These are phyloP conservation scores for Sarocladiaceae sp. DNA, from an alignment of 2,329 filamentous ascomycete genomes.

Conservation along the genomic window DNA sequence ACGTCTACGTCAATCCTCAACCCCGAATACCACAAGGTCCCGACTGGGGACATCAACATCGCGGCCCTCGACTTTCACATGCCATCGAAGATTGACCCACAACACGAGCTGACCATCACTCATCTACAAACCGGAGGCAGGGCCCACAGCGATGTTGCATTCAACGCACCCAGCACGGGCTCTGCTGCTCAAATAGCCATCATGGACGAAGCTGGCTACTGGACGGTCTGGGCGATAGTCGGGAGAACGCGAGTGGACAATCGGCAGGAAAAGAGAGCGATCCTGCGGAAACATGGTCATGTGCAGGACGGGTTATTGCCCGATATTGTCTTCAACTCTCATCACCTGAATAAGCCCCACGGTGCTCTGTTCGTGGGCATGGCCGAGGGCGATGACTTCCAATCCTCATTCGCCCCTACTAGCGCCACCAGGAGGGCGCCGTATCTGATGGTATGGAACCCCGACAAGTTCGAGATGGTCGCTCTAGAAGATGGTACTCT, in stretches of 20 bases:
- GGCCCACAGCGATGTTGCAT: conserved; percentile 56
- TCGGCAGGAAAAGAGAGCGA: conserved; percentile 24
- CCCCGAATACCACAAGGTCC: conserved; percentile 39
- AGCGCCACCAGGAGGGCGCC: conserved; percentile 13
- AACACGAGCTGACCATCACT: conserved; percentile 47
- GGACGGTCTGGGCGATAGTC: conserved; percentile 60
- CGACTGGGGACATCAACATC: conserved; percentile 19
- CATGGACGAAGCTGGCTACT: conserved; percentile 58
- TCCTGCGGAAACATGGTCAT: conserved; percentile 34
- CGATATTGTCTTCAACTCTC: conserved; percentile 23
- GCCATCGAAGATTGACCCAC: conserved; percentile 48
- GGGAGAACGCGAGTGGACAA: conserved; percentile 28
- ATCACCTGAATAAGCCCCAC: conserved; percentile 30
- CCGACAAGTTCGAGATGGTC: conserved; percentile 26
- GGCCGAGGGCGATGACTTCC: conserved; percentile 16
- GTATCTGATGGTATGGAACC: conserved; percentile 31
- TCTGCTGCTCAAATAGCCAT: conserved; percentile 58
- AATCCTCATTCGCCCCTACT: conserved; percentile 14
- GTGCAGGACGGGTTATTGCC: conserved; percentile 32
- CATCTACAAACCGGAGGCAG: conserved; percentile 45
- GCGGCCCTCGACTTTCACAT: conserved; percentile 3
- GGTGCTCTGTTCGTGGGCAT: conserved; percentile 36
- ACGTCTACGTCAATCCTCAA: conserved; percentile 45
- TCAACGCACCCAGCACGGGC: conserved; percentile 45
- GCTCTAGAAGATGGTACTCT: conserved; percentile 27